Percentiles rank a stretch among this genome's conserved stretches.
phyloP scores from a whole-genome alignment of 345 rosid genomes.

The Eucalyptus cloeziana region DNA sequence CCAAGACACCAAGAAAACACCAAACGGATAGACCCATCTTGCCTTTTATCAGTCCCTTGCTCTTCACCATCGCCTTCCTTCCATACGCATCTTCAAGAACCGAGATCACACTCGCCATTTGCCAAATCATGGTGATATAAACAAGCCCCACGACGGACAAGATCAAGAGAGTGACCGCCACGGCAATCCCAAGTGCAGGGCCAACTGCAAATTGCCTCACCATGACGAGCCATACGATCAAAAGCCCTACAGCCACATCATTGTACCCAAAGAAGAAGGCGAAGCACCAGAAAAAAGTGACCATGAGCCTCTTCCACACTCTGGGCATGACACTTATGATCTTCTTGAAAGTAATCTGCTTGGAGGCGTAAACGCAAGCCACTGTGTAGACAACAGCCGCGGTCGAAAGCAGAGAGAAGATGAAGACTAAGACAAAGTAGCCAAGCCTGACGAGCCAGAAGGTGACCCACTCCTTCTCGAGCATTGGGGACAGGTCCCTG shows the following conservation, averaged over 20 bases:
- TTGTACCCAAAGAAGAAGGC: conserved; percentile 1
- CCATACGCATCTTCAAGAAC: conserved; percentile 42
- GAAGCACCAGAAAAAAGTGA: conserved; percentile 17
- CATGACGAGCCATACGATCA: neutral
- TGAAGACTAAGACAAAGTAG: conserved; percentile 15
- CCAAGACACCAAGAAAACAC: neutral
- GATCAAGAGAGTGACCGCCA: neutral
- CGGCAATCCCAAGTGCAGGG: neutral
- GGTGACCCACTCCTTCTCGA: neutral
- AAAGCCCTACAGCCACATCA: neutral
- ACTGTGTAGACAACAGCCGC: conserved; percentile 42
- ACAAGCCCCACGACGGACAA: conserved; percentile 5
- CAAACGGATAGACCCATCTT: conserved; percentile 5
- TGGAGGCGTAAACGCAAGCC: conserved; percentile 16
- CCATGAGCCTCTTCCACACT: conserved; percentile 40
- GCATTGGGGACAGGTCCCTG: neutral
- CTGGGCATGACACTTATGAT: conserved; percentile 33
- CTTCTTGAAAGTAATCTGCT: conserved; percentile 15
- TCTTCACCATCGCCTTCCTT: conserved; percentile 25
- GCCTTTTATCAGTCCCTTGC: conserved; percentile 23
- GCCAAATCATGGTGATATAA: conserved; percentile 30
- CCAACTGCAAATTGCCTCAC: neutral
- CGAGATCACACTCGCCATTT: conserved; percentile 36
- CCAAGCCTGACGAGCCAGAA: conserved; percentile 10
- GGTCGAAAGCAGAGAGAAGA: conserved; percentile 36